Percentiles rank a stretch among this genome's conserved stretches.
These are phyloP conservation scores for Syncephalastrum racemosum DNA, from an alignment of 371 early-diverging fungal species.

Conservation along the genomic window DNA sequence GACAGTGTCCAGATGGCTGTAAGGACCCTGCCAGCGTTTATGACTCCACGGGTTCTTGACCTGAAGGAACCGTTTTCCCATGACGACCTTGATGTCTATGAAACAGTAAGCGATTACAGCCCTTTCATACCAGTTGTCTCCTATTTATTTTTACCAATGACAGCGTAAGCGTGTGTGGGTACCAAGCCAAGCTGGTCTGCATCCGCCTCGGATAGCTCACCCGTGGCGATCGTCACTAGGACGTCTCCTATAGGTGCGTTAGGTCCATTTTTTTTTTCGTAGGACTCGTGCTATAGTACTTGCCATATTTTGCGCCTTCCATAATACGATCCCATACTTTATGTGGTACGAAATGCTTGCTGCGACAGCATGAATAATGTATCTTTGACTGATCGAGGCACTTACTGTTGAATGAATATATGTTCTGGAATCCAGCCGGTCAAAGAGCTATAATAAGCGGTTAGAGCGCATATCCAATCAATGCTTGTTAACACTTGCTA, in stretches of 20 bases:
- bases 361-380: constrained; percentile 8
- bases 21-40: constrained; percentile 82
- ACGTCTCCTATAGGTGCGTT: constrained; percentile 47
- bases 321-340: constrained; percentile 74
- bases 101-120: not conserved
- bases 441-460: constrained; percentile 52
- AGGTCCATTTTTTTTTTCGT: not conserved
- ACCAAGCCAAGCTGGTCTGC: constrained; percentile 75
- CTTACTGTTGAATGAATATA: constrained; percentile 77
- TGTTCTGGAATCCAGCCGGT: constrained; percentile 95
- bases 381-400: not conserved
- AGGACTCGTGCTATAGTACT: constrained; percentile 4
- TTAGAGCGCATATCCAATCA: not conserved
- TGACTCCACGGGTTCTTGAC: constrained; percentile 94
- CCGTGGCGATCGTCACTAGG: constrained; percentile 66
- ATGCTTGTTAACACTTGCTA: constrained; percentile 48
- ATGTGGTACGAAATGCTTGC: constrained; percentile 58
- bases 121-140: not conserved
- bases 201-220: constrained; percentile 69
- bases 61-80: constrained; percentile 45
- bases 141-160: constrained; percentile 50
- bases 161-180: constrained; percentile 89
- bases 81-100: constrained; percentile 34
- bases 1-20: constrained; percentile 68
- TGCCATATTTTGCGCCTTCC: constrained; percentile 70